Percentiles rank a stretch among this genome's conserved stretches.
Evolutionary conservation across 2,329 filamentous ascomycete genomes (phyloP).

Genomic region (Cladophialophora chaetospira): DNA sequence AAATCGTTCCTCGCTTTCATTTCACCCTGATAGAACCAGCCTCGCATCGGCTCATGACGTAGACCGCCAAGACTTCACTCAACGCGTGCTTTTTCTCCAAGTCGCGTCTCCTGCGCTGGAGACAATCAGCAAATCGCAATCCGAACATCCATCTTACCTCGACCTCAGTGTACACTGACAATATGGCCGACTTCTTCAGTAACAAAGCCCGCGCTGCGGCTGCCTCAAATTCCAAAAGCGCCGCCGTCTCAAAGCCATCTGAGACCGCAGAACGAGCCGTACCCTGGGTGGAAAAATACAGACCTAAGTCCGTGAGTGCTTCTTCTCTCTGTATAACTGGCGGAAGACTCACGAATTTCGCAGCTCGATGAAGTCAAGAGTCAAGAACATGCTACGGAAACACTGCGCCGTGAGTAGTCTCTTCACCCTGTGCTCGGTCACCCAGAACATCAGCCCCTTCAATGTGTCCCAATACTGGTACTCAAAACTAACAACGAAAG

Average conservation of each 20-base stretch:
- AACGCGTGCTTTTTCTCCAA: constrained; percentile 14
- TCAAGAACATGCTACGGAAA: constrained; percentile 93
- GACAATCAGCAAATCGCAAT: neutral
- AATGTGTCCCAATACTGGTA: too few relatives aligned
- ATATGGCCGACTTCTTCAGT: constrained; percentile 92
- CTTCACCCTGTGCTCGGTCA: too few relatives aligned
- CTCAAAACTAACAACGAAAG: too few relatives aligned
- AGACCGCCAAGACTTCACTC: constrained; percentile 22
- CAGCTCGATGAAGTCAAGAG: constrained; percentile 86
- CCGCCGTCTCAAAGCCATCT: constrained; percentile 62
- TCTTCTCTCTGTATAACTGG: neutral
- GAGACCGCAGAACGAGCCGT: constrained; percentile 64
- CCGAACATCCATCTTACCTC: neutral
- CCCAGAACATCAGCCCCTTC: too few relatives aligned
- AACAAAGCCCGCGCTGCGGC: constrained; percentile 79
- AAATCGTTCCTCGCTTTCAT: too few relatives aligned
- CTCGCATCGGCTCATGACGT: constrained; percentile 9
- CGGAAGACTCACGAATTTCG: neutral
- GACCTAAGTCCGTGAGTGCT: constrained; percentile 68
- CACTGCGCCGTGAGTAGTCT: constrained; percentile 90
- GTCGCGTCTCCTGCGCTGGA: neutral
- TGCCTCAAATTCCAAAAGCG: constrained; percentile 61
- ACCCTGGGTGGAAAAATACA: constrained; percentile 63
- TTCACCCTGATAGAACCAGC: too few relatives aligned
- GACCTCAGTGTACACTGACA: neutral